A percentile compares a stretch with the other conserved stretches of the same genome.
These are phyloP conservation scores for Epichloe sibirici DNA, from an alignment of 2,329 filamentous ascomycete species.

Conservation along the genomic window DNA sequence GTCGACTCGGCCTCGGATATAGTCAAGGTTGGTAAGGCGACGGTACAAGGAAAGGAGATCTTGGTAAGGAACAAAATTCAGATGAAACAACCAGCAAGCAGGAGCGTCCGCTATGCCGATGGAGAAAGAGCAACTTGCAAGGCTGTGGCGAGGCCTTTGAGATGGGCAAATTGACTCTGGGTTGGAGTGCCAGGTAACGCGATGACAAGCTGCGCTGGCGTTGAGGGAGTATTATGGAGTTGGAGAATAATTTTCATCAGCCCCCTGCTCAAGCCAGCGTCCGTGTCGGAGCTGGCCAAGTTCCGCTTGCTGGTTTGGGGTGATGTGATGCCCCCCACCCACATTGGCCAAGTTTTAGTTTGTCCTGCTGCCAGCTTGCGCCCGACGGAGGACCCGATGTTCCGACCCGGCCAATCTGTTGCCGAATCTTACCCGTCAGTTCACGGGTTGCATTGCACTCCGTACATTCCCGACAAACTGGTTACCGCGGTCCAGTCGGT, in stretches of 20 bases:
- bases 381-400: not conserved
- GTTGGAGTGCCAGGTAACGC: conserved; percentile 17
- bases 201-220: conserved; percentile 20
- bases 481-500: no score
- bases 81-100: not conserved
- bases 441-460: no score
- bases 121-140: conserved; percentile 9
- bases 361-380: not conserved
- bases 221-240: conserved; percentile 8
- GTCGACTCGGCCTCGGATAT: conserved; percentile 14
- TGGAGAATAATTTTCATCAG: conserved; percentile 26
- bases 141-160: conserved; percentile 12
- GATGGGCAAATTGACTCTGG: conserved; percentile 13
- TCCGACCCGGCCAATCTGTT: not conserved
- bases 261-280: not conserved
- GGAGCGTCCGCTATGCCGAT: conserved; percentile 3
- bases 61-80: not conserved
- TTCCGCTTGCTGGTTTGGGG: not conserved
- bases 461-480: no score
- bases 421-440: not conserved
- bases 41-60: not conserved
- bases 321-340: not conserved
- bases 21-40: not conserved
- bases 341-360: not conserved
- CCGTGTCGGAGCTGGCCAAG: not conserved